Evolutionary conservation across 768 basidiomycete genomes (phyloP).

Genomic region (Cystofilobasidium bisporidii): DNA sequence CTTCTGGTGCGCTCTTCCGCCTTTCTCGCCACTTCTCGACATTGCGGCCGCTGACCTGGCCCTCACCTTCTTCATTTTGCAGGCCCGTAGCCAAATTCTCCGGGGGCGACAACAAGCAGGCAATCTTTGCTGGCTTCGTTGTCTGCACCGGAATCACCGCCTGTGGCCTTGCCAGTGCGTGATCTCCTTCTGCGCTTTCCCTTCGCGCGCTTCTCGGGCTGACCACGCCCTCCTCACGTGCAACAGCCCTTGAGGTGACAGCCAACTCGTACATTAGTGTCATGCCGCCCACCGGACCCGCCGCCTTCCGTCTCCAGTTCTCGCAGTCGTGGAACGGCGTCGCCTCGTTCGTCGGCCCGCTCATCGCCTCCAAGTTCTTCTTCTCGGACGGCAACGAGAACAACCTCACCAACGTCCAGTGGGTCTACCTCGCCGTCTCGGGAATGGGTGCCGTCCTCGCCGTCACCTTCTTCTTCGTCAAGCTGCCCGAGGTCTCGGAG

Average conservation of each 20-base stretch:
- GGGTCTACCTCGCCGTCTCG: conserved; percentile 42
- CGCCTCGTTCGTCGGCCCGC: conserved; percentile 58
- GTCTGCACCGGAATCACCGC: conserved; percentile 49
- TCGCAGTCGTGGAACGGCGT: conserved; percentile 71
- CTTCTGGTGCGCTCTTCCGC: conserved; percentile 67
- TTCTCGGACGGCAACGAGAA: conserved; percentile 57
- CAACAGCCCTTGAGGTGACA: conserved; percentile 48
- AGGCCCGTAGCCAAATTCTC: conserved; percentile 29
- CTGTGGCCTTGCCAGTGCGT: conserved; percentile 50
- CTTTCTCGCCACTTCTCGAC: too few species aligned
- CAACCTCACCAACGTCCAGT: conserved; percentile 55
- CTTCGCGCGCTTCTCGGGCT: too few species aligned
- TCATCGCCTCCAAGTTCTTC: conserved; percentile 67
- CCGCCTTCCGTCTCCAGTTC: conserved; percentile 65
- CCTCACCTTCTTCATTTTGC: not conserved
- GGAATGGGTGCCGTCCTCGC: conserved; percentile 55
- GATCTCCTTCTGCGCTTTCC: too few species aligned
- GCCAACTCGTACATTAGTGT: conserved; percentile 66
- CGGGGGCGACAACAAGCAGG: conserved; percentile 35
- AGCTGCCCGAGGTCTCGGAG: conserved; percentile 61
- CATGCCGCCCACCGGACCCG: conserved; percentile 51
- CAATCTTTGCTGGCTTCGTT: conserved; percentile 62
- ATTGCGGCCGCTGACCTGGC: too few species aligned
- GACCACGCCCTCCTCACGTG: too few species aligned
- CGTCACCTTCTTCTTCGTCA: conserved; percentile 58